These are phyloP conservation scores for Jamesozyma lodderae DNA, from an alignment of 805 yeast genomes.

Conservation along the genomic window DNA sequence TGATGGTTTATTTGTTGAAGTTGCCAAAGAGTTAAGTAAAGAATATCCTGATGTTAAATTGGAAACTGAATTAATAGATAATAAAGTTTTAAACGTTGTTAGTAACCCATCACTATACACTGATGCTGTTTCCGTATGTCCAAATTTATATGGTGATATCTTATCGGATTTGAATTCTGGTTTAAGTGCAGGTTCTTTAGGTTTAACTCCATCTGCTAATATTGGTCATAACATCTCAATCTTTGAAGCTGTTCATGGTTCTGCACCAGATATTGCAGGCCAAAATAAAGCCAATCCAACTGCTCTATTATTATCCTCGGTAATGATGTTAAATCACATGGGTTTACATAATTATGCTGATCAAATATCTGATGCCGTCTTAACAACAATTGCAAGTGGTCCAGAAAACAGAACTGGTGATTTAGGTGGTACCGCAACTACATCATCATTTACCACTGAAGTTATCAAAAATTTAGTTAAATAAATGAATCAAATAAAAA, in stretches of 20 bases:
- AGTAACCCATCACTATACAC: conserved; percentile 79
- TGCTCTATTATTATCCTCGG: conserved; percentile 87
- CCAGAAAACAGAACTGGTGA: conserved; percentile 95
- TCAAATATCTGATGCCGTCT: conserved; percentile 79
- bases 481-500: neutral
- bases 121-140: conserved; percentile 91
- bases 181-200: conserved; percentile 89
- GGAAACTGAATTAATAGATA: conserved; percentile 84
- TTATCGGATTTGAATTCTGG: conserved; percentile 97
- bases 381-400: conserved; percentile 85
- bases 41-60: conserved; percentile 87
- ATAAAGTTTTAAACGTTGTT: conserved; percentile 86
- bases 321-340: conserved; percentile 99
- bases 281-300: conserved; percentile 99
- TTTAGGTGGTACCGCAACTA: conserved; percentile 78
- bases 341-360: conserved; percentile 73
- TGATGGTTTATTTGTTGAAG: conserved; percentile 91
- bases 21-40: conserved; percentile 81
- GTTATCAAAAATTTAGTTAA: conserved; percentile 49
- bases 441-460: conserved; percentile 83
- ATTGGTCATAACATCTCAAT: conserved; percentile 97
- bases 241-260: conserved; percentile 99
- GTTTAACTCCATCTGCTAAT: conserved; percentile 98
- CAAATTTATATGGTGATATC: conserved; percentile 98
- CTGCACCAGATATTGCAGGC: conserved; percentile 99